These are phyloP conservation scores for Solanum hybrid DNA, from an alignment of 305 asterid genomes.

Conservation along the genomic window DNA sequence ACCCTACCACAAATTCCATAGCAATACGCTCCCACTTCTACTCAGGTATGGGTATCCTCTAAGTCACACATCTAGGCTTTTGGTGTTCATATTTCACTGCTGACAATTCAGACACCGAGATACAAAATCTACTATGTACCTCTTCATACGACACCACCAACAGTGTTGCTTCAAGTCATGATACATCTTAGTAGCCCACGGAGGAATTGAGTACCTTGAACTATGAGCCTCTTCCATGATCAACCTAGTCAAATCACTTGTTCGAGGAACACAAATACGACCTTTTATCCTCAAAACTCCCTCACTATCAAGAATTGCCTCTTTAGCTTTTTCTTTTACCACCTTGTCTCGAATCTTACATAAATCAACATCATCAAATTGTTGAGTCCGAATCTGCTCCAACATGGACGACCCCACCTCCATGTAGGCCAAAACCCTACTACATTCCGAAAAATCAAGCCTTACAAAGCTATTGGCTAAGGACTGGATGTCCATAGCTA, in stretches of 20 bases:
- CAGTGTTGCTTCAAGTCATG: neutral
- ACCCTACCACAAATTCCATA: neutral
- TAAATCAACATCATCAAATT: neutral
- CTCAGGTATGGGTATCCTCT: neutral
- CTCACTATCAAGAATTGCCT: neutral
- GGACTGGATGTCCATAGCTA: neutral
- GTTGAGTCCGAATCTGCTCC: neutral
- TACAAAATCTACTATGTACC: neutral
- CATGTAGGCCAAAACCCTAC: neutral
- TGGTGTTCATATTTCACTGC: neutral
- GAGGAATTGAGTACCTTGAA: neutral
- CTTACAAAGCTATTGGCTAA: neutral
- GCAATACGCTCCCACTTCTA: neutral
- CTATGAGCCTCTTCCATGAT: neutral
- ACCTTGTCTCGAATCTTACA: neutral
- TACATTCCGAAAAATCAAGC: fast-evolving
- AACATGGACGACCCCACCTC: neutral
- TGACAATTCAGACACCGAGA: neutral
- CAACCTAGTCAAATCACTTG: neutral
- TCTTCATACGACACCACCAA: neutral
- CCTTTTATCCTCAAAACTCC: neutral
- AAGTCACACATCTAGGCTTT: neutral
- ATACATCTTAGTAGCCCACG: neutral
- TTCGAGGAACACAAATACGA: neutral
- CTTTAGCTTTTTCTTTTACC: neutral